Evolutionary conservation across 345 rosid genomes (phyloP).

Genomic region (Noccaea caerulescens): DNA sequence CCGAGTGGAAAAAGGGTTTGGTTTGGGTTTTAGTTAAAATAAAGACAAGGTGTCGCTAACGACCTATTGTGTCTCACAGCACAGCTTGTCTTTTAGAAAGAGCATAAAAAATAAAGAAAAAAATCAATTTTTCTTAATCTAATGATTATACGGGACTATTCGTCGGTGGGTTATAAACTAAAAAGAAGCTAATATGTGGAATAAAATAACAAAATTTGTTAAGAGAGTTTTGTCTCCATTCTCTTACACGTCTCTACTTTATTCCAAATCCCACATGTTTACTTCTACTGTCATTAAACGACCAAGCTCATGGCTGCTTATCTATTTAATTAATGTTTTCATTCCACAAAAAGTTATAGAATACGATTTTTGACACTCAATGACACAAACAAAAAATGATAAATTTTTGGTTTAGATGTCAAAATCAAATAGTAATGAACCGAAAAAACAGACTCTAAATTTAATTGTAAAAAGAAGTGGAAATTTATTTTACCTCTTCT

Average conservation of each 20-base stretch:
- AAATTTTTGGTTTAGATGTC: constrained; percentile 28
- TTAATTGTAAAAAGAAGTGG: background rate
- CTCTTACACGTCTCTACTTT: constrained; percentile 39
- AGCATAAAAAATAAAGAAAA: background rate
- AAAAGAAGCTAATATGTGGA: constrained; percentile 9
- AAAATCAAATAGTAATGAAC: constrained; percentile 17
- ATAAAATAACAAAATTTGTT: constrained; percentile 22
- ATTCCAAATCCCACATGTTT: constrained; percentile 44
- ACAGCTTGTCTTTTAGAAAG: constrained; percentile 50
- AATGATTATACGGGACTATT: constrained; percentile 28
- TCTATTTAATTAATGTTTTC: constrained; percentile 28
- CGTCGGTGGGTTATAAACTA: constrained; percentile 40
- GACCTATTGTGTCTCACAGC: constrained; percentile 57
- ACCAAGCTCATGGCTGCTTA: constrained; percentile 33
- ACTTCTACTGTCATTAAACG: constrained; percentile 27
- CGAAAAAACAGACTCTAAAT: background rate
- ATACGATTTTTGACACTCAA: constrained; percentile 7
- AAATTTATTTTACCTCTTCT: constrained; percentile 71
- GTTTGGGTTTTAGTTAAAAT: constrained; percentile 37
- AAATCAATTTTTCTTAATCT: background rate
- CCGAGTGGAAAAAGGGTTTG: constrained; percentile 26
- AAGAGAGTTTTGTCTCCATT: constrained; percentile 35
- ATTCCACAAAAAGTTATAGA: background rate
- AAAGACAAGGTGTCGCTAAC: constrained; percentile 42
- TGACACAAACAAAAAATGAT: constrained; percentile 15